A percentile compares a stretch with the other conserved stretches of the same genome.
Evolutionary conservation across 805 yeast species (phyloP).

Genomic region (Suhomyces prunicola): DNA sequence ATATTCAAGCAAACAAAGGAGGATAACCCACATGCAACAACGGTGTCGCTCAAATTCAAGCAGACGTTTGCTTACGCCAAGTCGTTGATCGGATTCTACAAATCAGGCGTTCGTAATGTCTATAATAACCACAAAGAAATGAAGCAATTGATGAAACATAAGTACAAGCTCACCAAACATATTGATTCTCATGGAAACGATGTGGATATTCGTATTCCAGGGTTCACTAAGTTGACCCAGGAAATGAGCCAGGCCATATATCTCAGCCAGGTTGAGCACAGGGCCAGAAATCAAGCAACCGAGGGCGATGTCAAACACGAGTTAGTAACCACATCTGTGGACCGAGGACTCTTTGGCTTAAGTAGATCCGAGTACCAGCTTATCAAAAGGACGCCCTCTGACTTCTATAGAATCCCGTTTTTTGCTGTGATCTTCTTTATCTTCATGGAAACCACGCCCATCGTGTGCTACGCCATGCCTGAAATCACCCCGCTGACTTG

Average conservation of each 20-base stretch:
- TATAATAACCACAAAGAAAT: constrained; percentile 41
- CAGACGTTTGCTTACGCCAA: constrained; percentile 47
- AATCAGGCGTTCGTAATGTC: constrained; percentile 53
- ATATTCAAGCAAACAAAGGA: constrained; percentile 23
- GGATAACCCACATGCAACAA: constrained; percentile 14
- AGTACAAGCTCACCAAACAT: constrained; percentile 17
- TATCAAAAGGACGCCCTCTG: constrained; percentile 48
- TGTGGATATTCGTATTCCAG: constrained; percentile 26
- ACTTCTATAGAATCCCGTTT: constrained; percentile 51
- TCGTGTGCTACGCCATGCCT: constrained; percentile 52
- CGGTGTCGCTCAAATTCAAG: constrained; percentile 21
- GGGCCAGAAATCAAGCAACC: constrained; percentile 16
- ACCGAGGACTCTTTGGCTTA: constrained; percentile 31
- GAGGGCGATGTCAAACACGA: constrained; percentile 18
- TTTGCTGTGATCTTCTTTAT: constrained; percentile 46
- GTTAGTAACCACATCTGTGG: constrained; percentile 5
- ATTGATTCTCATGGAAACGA: constrained; percentile 23
- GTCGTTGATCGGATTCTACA: constrained; percentile 49
- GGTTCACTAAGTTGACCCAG: constrained; percentile 33
- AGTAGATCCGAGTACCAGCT: constrained; percentile 50
- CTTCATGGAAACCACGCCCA: constrained; percentile 54
- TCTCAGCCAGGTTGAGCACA: constrained; percentile 36
- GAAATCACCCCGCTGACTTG: constrained; percentile 59
- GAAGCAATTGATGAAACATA: constrained; percentile 14
- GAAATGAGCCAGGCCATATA: constrained; percentile 35